Conservation (phyloP, 2,329 filamentous ascomycete genomes). For the Colletotrichum tamarilloi region DNA sequence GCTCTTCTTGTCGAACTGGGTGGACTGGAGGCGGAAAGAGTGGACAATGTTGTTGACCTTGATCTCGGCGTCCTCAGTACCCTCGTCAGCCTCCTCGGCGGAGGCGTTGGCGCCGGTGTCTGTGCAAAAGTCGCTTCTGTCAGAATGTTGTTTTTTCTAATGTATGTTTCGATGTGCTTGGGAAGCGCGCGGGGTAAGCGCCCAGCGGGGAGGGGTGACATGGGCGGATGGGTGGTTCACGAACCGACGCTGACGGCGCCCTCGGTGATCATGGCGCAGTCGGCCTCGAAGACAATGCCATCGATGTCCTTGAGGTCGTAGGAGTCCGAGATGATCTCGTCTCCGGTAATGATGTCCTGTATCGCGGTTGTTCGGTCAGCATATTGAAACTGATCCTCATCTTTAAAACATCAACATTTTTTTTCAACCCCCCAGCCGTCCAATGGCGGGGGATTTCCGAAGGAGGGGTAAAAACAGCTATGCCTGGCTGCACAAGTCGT, state of each 20-base stretch:
- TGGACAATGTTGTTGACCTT: constrained; percentile 94
- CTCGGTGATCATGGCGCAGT: constrained; percentile 90
- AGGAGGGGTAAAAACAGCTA: constrained; percentile 30
- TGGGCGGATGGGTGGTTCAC: constrained; percentile 46
- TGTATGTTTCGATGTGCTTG: neutral
- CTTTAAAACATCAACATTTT: neutral
- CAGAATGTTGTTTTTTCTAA: neutral
- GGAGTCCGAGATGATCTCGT: constrained; percentile 98
- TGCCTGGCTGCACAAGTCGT: neutral
- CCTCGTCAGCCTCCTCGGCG: constrained; percentile 87
- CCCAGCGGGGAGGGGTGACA: neutral
- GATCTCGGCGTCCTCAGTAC: constrained; percentile 73
- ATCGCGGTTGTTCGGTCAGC: constrained; percentile 43
- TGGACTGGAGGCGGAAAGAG: constrained; percentile 88
- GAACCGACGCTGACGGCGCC: constrained; percentile 78
- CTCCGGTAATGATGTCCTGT: constrained; percentile 88
- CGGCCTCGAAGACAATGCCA: constrained; percentile 85
- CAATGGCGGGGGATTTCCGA: neutral
- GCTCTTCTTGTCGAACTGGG: constrained; percentile 86
- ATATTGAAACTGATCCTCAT: neutral
- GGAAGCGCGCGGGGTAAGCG: constrained; percentile 15
- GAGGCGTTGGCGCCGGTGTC: constrained; percentile 97
- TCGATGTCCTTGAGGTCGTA: constrained; percentile 86
- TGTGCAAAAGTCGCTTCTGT: constrained; percentile 45
- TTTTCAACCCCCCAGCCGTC: neutral